Evolutionary conservation across 306 rosid species (phyloP).

Genomic region (Trichosanthes truncata): DNA sequence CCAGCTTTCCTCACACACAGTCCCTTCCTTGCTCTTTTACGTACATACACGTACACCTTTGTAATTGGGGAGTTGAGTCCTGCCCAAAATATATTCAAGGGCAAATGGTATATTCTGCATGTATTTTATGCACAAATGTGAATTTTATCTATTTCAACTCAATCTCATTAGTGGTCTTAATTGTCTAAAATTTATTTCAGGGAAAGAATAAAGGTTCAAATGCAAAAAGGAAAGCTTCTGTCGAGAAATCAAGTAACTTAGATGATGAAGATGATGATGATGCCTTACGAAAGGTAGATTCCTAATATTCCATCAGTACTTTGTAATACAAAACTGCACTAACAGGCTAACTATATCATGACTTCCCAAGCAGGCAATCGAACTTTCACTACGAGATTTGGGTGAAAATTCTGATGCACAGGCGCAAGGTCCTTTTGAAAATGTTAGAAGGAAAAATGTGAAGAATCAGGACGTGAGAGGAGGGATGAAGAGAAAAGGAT

Average conservation of each 20-base stretch:
- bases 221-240: constrained; percentile 27
- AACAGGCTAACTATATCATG: constrained; percentile 12
- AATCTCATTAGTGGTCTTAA: background rate
- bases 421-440: constrained; percentile 9
- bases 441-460: constrained; percentile 24
- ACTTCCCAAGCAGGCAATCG: constrained; percentile 54
- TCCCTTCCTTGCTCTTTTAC: no score
- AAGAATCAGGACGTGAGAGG: constrained; percentile 35
- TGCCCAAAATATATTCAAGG: background rate
- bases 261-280: constrained; percentile 43
- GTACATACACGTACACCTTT: no score
- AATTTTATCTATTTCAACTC: background rate
- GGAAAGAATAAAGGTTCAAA: constrained; percentile 36
- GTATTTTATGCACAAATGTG: background rate
- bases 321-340: constrained; percentile 7
- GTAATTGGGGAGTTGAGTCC: background rate
- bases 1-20: no score
- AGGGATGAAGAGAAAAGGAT: constrained; percentile 53
- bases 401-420: constrained; percentile 25
- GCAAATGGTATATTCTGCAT: background rate
- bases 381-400: constrained; percentile 57
- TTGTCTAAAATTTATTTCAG: constrained; percentile 16
- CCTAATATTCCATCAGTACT: background rate
- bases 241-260: constrained; percentile 15
- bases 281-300: constrained; percentile 54